Evolutionary conservation across 352 stramenopile genomes (phyloP), one percentile per base, ranked within the genome.

Genomic region (Pythium diclinum): DNA sequence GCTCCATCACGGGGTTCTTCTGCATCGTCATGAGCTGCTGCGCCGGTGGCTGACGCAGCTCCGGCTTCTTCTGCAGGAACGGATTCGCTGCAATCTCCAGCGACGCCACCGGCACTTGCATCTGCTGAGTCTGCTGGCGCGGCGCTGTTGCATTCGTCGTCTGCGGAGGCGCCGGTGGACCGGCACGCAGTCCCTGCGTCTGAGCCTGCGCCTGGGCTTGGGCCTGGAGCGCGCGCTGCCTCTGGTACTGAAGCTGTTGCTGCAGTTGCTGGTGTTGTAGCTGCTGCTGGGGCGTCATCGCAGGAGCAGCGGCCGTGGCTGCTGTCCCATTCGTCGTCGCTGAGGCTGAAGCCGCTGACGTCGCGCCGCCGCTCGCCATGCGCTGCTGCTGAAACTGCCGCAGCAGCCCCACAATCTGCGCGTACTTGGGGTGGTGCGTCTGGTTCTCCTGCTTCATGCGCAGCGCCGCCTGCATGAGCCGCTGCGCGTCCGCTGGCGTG

Each of bases 391-490:
- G 87, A 48, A 92, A 92, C 67, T 92, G 79, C 25, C 83, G 82
- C 60, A 95, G 71, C 6, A 95, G 63, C 56, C 63, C 53, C 30
- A 94, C 78, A 67, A 95, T 93, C 73, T 94, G 87, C 61, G 85
- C 70, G 73, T 95, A 95, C 72, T 92, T 92, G 19, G 84, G 85
- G 68, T 94, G 83, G 56, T 71, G 59, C 57, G 87, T 94, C 58
- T 93, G 82, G 33, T 88, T 84, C 52, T 80, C 74, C 46, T 77
- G 73, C 67, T 93, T 79, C 85, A 95, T 92, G 33, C 79, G 85
- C 64, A 93, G 61, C n/a, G 85, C 87, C 19, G 75, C 78, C 60
- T 91, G 77, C 87, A 95, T 92, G 46, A 95, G 79, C 69, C 89
- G 88, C 68, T 89, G 87, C 58, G 87, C 79, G 72, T 94, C 80